Percentiles rank a stretch among this genome's conserved stretches.
These are phyloP conservation scores for Curvularia verruculosa DNA, from an alignment of 2,329 filamentous ascomycete genomes.

Conservation along the genomic window DNA sequence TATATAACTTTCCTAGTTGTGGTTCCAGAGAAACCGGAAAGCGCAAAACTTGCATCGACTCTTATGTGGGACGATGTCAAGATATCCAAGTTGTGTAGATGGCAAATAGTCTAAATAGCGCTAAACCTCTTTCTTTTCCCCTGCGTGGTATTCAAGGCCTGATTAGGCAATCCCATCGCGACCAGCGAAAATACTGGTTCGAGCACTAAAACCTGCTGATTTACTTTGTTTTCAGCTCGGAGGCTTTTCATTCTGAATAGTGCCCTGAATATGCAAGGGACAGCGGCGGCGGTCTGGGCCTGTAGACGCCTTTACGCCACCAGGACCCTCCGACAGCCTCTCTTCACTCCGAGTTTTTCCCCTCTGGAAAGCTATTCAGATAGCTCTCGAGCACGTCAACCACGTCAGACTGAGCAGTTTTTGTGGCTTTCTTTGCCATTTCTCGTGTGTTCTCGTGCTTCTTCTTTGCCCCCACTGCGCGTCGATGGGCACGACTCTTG, in stretches of 20 bases:
- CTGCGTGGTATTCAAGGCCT: slow-evolving; percentile 3
- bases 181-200: not conserved
- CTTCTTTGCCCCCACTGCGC: slow-evolving; percentile 40
- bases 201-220: not conserved
- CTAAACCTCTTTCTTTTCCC: slow-evolving; percentile 8
- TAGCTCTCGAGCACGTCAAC: slow-evolving; percentile 35
- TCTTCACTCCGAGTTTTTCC: slow-evolving; percentile 1
- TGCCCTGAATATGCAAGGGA: slow-evolving; percentile 1
- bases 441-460: slow-evolving; percentile 29
- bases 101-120: not conserved
- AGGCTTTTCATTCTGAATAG: not conserved
- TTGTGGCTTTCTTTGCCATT: not conserved
- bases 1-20: not conserved
- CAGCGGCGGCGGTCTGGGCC: not conserved
- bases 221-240: not conserved
- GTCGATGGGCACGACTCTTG: slow-evolving; percentile 60
- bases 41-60: not conserved
- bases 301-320: not conserved
- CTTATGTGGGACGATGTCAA: not conserved
- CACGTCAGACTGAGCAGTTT: slow-evolving; percentile 20
- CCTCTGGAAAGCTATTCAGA: slow-evolving; percentile 16
- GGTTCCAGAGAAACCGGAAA: not conserved
- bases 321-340: not conserved
- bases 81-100: not conserved
- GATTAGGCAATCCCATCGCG: not conserved